These are phyloP conservation scores for Cercophora newfieldiana DNA, from an alignment of 495 filamentous ascomycete genomes.

Conservation along the genomic window DNA sequence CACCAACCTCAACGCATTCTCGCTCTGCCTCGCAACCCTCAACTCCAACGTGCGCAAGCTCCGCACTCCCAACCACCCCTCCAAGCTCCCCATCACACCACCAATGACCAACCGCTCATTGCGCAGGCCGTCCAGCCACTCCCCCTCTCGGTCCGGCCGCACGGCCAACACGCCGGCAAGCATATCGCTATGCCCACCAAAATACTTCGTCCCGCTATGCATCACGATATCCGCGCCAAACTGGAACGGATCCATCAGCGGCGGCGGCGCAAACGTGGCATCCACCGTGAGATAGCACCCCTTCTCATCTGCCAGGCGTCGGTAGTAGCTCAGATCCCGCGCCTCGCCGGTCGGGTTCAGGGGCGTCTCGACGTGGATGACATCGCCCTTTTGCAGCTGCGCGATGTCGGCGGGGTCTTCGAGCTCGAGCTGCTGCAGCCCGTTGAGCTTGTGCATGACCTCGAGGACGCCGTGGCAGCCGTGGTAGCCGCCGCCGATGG, in stretches of 20 bases:
- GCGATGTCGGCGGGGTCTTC: conserved; percentile 44
- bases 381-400: conserved; percentile 67
- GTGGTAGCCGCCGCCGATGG: conserved; percentile 85
- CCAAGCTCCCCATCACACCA: conserved; percentile 83
- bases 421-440: conserved; percentile 64
- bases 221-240: conserved; percentile 81
- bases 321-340: conserved; percentile 65
- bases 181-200: conserved; percentile 91
- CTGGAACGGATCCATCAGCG: conserved; percentile 79
- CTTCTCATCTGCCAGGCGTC: conserved; percentile 64
- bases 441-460: conserved; percentile 69
- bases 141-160: conserved; percentile 37
- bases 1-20: conserved; percentile 67
- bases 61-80: conserved; percentile 87
- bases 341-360: conserved; percentile 87
- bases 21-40: conserved; percentile 71
- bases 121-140: conserved; percentile 58
- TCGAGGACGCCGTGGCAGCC: conserved; percentile 83
- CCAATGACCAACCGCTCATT: conserved; percentile 74
- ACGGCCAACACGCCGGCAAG: conserved; percentile 81
- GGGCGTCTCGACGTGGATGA: conserved; percentile 90
- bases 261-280: conserved; percentile 89
- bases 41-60: conserved; percentile 85
- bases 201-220: conserved; percentile 93
- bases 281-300: conserved; percentile 85